Evolutionary conservation across 306 rosid genomes (phyloP).

Genomic region (Herpetospermum pedunculosum): DNA sequence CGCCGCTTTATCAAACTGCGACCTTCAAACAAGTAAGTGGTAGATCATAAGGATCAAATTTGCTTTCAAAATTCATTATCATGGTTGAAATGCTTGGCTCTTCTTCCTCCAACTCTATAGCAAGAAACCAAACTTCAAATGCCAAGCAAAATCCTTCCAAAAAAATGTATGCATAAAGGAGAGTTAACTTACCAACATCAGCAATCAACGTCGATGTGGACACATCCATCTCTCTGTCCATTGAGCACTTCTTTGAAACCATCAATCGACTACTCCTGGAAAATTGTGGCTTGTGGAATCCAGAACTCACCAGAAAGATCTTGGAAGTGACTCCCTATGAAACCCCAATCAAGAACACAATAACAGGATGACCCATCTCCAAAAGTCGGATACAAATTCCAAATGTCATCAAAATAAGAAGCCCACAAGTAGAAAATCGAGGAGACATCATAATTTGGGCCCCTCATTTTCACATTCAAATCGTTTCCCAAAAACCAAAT

Average conservation of each 20-base stretch:
- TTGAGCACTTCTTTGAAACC: constrained; percentile 24
- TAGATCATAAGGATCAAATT: constrained; percentile 87
- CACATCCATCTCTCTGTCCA: constrained; percentile 47
- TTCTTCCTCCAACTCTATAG: constrained; percentile 34
- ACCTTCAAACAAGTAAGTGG: too few relatives aligned
- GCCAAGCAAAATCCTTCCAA: not conserved
- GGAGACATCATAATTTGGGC: not conserved
- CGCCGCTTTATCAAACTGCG: too few relatives aligned
- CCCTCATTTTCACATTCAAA: not conserved
- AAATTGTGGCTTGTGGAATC: constrained; percentile 17
- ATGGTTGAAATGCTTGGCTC: constrained; percentile 65
- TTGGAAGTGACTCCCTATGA: constrained; percentile 27
- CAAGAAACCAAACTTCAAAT: constrained; percentile 8
- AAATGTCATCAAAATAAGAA: not conserved
- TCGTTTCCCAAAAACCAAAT: not conserved
- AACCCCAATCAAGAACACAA: constrained; percentile 15
- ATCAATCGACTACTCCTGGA: constrained; percentile 19
- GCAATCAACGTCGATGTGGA: constrained; percentile 34
- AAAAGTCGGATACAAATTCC: not conserved
- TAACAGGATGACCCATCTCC: not conserved
- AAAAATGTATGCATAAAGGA: constrained; percentile 4
- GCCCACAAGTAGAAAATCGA: not conserved
- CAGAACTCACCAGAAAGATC: constrained; percentile 23
- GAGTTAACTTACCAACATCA: constrained; percentile 18
- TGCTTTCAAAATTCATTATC: constrained; percentile 63